phyloP scores from a whole-genome alignment of 164 flowering plant genomes.

The Malania oleifera region DNA sequence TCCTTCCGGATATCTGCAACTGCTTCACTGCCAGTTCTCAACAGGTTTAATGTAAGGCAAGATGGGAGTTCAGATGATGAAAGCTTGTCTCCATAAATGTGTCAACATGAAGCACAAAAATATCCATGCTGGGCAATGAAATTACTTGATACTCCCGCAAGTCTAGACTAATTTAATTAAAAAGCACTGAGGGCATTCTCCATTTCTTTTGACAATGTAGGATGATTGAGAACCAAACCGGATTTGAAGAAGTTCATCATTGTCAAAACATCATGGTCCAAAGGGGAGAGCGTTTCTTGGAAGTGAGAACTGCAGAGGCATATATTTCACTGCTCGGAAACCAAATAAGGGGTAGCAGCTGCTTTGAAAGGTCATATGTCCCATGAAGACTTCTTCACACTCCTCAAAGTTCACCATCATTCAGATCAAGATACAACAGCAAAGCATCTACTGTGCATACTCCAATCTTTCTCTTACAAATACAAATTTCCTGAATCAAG shows the following conservation, averaged over 20 bases:
- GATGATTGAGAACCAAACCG: not conserved
- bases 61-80: conserved; percentile 65
- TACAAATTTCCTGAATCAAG: no score
- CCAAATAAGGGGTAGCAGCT: conserved; percentile 3
- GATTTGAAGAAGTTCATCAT: not conserved
- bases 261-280: not conserved
- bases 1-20: conserved; percentile 73
- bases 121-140: not conserved
- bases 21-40: conserved; percentile 78
- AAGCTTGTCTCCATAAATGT: conserved; percentile 43
- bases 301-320: conserved; percentile 8
- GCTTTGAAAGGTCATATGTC: not conserved
- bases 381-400: not conserved
- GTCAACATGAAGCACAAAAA: not conserved
- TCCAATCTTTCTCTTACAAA: no score
- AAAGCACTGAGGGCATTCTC: not conserved
- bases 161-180: not conserved
- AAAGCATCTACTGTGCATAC: no score
- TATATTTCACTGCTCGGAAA: conserved; percentile 7
- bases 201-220: conserved; percentile 2
- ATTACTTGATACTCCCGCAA: conserved; percentile 5
- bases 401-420: not conserved
- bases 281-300: not conserved
- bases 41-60: conserved; percentile 48
- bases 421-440: not conserved